These are phyloP conservation scores for Bretschneidera sinensis DNA, from an alignment of 345 rosid species.

Conservation along the genomic window DNA sequence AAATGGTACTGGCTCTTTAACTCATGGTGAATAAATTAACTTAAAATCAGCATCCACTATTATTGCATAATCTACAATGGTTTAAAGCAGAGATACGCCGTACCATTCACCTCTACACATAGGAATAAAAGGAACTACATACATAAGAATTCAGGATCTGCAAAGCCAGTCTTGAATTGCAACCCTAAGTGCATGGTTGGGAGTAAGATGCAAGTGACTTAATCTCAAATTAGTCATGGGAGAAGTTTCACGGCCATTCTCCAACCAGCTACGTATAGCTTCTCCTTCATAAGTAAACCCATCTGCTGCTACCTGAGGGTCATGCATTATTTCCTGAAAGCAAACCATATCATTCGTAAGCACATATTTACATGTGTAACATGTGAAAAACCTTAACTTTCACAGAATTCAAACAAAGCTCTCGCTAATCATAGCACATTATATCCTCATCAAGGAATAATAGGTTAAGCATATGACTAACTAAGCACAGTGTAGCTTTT, in stretches of 20 bases:
- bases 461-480: too few relatives aligned
- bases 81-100: too few relatives aligned
- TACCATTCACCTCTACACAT: too few relatives aligned
- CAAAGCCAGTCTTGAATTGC: constrained; percentile 86
- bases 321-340: constrained; percentile 73
- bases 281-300: constrained; percentile 72
- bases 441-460: too few relatives aligned
- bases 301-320: constrained; percentile 74
- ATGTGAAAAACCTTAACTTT: not conserved
- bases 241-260: constrained; percentile 53
- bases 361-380: not conserved
- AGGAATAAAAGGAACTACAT: not conserved
- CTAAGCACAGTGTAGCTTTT: not conserved
- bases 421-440: not conserved
- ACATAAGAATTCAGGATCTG: constrained; percentile 28
- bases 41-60: too few relatives aligned
- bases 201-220: constrained; percentile 49
- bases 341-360: constrained; percentile 6
- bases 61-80: too few relatives aligned
- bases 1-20: too few relatives aligned
- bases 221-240: constrained; percentile 72
- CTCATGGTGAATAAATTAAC: too few relatives aligned
- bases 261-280: constrained; percentile 57
- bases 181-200: constrained; percentile 51
- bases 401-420: not conserved